phyloP scores from a whole-genome alignment of 2,329 filamentous ascomycete genomes.

The Seiridium cupressi region DNA sequence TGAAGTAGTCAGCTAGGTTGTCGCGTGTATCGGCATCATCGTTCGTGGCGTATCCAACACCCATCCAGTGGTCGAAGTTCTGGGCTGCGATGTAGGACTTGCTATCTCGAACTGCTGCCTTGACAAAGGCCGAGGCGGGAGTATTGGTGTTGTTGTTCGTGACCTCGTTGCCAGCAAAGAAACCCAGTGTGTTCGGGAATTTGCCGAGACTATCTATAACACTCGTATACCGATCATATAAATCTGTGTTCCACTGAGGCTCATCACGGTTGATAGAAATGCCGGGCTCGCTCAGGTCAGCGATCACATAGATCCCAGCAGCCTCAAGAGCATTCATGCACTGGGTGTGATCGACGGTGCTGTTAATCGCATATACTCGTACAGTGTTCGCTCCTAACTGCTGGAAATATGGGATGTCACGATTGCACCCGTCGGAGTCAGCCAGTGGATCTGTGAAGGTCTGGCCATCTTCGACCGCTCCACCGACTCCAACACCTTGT shows the following conservation, averaged over 20 bases:
- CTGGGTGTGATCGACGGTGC: constrained; percentile 57
- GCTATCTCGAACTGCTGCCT: constrained; percentile 73
- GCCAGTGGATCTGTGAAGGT: constrained; percentile 67
- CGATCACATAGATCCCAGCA: constrained; percentile 72
- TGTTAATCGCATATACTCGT: constrained; percentile 71
- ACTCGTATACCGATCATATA: constrained; percentile 66
- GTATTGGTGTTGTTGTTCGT: constrained; percentile 71
- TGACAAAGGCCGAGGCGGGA: constrained; percentile 69
- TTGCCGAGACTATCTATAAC: constrained; percentile 66
- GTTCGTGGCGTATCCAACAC: constrained; percentile 74
- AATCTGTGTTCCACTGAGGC: constrained; percentile 64
- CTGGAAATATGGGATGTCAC: constrained; percentile 65
- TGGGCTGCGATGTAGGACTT: constrained; percentile 72
- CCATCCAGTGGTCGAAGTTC: constrained; percentile 60
- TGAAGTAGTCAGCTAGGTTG: constrained; percentile 68
- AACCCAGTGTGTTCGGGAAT: constrained; percentile 71
- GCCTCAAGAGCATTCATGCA: constrained; percentile 67
- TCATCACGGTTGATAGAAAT: constrained; percentile 65
- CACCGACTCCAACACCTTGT: constrained; percentile 49
- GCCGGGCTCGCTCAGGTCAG: constrained; percentile 66
- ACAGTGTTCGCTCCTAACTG: constrained; percentile 69
- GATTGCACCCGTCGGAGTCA: constrained; percentile 57
- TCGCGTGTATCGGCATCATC: constrained; percentile 67
- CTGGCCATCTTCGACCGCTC: constrained; percentile 30
- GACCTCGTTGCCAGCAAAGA: constrained; percentile 79